Percentiles rank a stretch among this genome's conserved stretches.
phyloP scores from a whole-genome alignment of 352 stramenopile species.

The Phytopythium sindhum region DNA sequence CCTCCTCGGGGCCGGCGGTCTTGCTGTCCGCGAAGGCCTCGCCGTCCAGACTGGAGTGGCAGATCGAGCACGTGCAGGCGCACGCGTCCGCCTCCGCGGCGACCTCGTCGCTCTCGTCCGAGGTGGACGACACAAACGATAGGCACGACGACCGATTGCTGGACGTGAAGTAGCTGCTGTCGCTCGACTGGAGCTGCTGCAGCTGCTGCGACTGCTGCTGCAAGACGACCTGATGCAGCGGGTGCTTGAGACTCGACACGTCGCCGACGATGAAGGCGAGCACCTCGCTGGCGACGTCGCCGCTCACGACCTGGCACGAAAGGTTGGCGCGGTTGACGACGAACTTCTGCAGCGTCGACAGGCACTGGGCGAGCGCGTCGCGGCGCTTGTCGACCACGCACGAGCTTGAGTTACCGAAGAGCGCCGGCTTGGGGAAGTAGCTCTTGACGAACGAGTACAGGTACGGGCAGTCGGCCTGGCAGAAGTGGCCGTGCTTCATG shows the following conservation, averaged over 20 bases:
- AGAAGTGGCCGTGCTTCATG: conserved; percentile 41
- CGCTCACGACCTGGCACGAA: conserved; percentile 23
- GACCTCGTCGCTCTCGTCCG: conserved; percentile 14
- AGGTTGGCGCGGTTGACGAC: conserved; percentile 28
- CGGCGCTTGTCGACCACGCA: conserved; percentile 22
- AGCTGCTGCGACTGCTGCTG: conserved; percentile 11
- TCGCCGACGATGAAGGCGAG: conserved; percentile 27
- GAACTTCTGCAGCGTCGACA: conserved; percentile 35
- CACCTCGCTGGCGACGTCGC: conserved; percentile 21
- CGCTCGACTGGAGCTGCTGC: neutral
- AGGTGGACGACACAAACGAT: conserved; percentile 10
- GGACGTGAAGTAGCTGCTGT: neutral
- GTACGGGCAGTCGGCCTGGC: conserved; percentile 44
- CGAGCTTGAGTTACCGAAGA: conserved; percentile 24
- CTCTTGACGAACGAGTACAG: conserved; percentile 45
- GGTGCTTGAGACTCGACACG: conserved; percentile 21
- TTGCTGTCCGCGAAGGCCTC: conserved; percentile 6
- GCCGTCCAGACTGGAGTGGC: conserved; percentile 8
- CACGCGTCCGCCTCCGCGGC: conserved; percentile 15
- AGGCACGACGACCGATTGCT: conserved; percentile 3
- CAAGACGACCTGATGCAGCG: conserved; percentile 14
- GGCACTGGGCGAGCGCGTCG: conserved; percentile 21
- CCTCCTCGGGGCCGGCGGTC: neutral
- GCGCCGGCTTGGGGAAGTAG: conserved; percentile 30
- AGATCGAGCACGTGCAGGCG: conserved; percentile 3